phyloP scores from a whole-genome alignment of 2,329 filamentous ascomycete species.

The Neofusicoccum kwambonambiense region DNA sequence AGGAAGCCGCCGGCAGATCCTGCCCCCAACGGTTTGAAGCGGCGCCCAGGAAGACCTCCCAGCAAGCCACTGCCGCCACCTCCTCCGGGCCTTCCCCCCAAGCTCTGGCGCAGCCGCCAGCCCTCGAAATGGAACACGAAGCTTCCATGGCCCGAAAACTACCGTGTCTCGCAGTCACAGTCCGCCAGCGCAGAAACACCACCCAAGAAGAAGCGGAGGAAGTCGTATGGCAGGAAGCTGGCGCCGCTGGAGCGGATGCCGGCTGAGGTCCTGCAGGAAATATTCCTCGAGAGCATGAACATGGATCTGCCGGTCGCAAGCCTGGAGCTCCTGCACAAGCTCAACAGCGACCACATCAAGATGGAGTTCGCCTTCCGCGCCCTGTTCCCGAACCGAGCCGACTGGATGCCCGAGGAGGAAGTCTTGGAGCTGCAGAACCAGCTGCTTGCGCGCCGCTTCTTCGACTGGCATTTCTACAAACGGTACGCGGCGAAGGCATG shows the following conservation, averaged over 20 bases:
- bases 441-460: conserved; percentile 34
- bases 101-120: not conserved
- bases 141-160: not conserved
- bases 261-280: conserved; percentile 6
- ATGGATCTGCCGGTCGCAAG: conserved; percentile 4
- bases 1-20: not conserved
- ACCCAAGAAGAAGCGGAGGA: not conserved
- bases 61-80: not conserved
- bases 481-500: conserved; percentile 31
- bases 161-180: not conserved
- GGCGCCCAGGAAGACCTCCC: not conserved
- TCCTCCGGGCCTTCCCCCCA: not conserved
- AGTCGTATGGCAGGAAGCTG: not conserved
- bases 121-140: not conserved
- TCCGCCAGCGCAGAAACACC: not conserved
- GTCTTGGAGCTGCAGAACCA: conserved; percentile 10
- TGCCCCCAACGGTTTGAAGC: not conserved
- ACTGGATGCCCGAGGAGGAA: not conserved
- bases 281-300: conserved; percentile 10
- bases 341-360: conserved; percentile 13
- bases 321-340: not conserved
- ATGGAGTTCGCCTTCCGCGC: not conserved
- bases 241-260: conserved; percentile 8
- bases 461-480: conserved; percentile 37
- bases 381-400: not conserved